phyloP scores from a whole-genome alignment of 163 green algal genomes.

The Scenedesmus sp. region DNA sequence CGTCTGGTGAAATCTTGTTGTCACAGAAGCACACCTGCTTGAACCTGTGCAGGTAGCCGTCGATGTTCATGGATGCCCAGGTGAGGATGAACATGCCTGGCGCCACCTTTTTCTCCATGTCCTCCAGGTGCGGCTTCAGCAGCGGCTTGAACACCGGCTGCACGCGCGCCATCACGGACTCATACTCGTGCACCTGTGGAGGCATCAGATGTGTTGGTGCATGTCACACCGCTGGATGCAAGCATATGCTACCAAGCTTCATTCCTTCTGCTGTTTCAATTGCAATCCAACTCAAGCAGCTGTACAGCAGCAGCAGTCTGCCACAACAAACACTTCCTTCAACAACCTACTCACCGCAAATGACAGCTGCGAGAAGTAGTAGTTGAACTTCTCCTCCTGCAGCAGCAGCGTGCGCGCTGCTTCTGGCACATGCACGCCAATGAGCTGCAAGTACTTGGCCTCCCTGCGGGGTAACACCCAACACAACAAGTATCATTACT shows the following conservation, averaged over 20 bases:
- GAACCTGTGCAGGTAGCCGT: slow-evolving; percentile 90
- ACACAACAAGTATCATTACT: not conserved
- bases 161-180: slow-evolving; percentile 73
- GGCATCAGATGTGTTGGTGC: not conserved
- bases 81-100: slow-evolving; percentile 88
- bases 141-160: slow-evolving; percentile 80
- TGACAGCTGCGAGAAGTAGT: slow-evolving; percentile 89
- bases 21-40: slow-evolving; percentile 68
- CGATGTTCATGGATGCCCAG: slow-evolving; percentile 96
- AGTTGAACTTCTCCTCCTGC: slow-evolving; percentile 88
- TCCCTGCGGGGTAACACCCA: slow-evolving; percentile 61
- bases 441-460: slow-evolving; percentile 89
- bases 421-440: slow-evolving; percentile 89
- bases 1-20: no score
- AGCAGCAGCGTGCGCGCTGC: slow-evolving; percentile 86
- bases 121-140: slow-evolving; percentile 88
- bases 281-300: not conserved
- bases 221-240: not conserved
- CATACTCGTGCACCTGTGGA: slow-evolving; percentile 78
- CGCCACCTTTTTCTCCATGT: slow-evolving; percentile 89
- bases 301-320: not conserved
- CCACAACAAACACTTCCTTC: not conserved
- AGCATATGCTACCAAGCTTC: not conserved
- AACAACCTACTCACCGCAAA: slow-evolving; percentile 57
- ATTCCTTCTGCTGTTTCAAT: not conserved